Evolutionary conservation across 2,329 filamentous ascomycete species (phyloP), one percentile per base, ranked within the genome.

Genomic region (Salinomyces thailandicus): DNA sequence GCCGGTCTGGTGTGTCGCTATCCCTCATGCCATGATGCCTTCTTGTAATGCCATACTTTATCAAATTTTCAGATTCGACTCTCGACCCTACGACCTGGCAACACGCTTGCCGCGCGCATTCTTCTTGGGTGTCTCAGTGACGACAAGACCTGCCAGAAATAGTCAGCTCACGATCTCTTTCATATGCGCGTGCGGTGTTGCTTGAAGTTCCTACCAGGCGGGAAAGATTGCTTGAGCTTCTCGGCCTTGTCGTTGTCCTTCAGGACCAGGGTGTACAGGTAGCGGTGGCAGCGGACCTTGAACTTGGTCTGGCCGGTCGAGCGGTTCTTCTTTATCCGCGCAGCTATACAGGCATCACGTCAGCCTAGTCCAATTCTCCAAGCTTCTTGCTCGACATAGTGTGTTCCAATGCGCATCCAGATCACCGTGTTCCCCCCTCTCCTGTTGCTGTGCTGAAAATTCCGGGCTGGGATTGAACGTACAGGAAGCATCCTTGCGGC

Each of bases 161-260:
- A 13, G 4, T 36, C 12, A n/a, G 22, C 22, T 2, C 4, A 26
- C 9, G 9, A 9, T 8, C 35, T 33, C 17, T 13, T n/a, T 4
- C n/a, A 24, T 11, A 1, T 17, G 13, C 28, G 12, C 19, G 13
- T 17, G 26, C 8, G 8, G 4, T 34, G 16, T n/a, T 9, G 4
- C 9, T 26, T n/a, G 3, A 32, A 18, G 18, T 30, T 19, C 85
- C 61, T 87, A 98, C 91, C 84, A 59, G 91, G 93, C 61, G 91
- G 93, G 51, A 98, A 77, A 67, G 79, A 86, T 79, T 96, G 89
- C 86, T 95, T 96, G 57, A 98, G 81, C 84, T 98, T 98, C 75
- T 96, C 91, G 69, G 89, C 93, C 85, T 96, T 96, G 66, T 95
- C 91, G 62, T 79, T 77, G 73, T 98, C 91, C 80, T 94, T 95